Evolutionary conservation across 2,329 filamentous ascomycete genomes (phyloP).

Genomic region (Colletotrichum filicis): DNA sequence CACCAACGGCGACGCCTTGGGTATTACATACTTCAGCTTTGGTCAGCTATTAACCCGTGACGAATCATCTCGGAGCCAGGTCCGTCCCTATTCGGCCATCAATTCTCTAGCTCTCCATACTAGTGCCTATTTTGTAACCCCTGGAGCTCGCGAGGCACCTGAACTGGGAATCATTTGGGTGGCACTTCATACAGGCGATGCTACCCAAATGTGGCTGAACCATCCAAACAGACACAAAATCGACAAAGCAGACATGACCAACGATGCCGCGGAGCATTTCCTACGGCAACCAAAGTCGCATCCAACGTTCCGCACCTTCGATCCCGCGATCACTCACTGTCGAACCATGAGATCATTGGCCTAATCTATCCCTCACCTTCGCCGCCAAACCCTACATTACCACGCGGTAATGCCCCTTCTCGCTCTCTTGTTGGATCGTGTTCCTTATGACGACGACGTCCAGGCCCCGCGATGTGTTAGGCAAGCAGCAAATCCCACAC

Average conservation of each 20-base stretch:
- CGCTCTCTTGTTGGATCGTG: background rate
- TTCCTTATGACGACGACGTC: background rate
- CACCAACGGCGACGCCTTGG: background rate
- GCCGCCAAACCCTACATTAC: background rate
- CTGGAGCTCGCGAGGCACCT: constrained; percentile 25
- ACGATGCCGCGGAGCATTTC: background rate
- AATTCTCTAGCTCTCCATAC: constrained; percentile 11
- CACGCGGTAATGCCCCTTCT: background rate
- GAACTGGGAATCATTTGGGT: constrained; percentile 24
- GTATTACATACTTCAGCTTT: constrained; percentile 21
- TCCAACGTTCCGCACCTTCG: background rate
- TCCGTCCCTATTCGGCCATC: constrained; percentile 30
- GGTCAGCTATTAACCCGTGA: constrained; percentile 2
- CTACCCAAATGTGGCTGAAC: constrained; percentile 27
- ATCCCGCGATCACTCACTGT: constrained; percentile 1
- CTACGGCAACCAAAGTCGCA: background rate
- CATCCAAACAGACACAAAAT: constrained; percentile 6
- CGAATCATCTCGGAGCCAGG: constrained; percentile 28
- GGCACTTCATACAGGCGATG: constrained; percentile 16
- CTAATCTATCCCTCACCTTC: background rate
- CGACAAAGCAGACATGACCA: background rate
- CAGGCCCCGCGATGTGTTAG: background rate
- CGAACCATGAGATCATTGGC: constrained; percentile 8
- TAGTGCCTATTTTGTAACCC: constrained; percentile 30
- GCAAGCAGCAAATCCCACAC: background rate